Conservation (phyloP, 805 yeast species). For the Metschnikowia borealis region DNA sequence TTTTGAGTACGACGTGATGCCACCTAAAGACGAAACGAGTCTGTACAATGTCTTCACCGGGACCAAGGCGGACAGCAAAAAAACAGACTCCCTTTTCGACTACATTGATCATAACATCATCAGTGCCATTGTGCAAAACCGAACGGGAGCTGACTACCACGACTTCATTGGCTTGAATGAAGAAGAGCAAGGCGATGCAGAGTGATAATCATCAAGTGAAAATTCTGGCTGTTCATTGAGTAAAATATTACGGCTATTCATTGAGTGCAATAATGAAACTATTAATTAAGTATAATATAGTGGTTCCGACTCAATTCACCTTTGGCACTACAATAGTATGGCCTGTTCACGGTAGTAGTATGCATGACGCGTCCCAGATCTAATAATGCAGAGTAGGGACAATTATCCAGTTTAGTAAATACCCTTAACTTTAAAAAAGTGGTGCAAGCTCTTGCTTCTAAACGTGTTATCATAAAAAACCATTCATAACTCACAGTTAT, state of each 20-base stretch:
- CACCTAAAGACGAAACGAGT: slow-evolving; percentile 44
- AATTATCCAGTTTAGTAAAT: no score
- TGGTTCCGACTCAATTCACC: no score
- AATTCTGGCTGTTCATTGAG: not conserved
- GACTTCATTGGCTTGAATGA: slow-evolving; percentile 10
- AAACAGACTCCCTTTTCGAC: slow-evolving; percentile 34
- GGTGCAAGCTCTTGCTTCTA: no score
- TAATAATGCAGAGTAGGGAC: not conserved
- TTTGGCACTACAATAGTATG: no score
- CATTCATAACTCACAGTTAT: not conserved
- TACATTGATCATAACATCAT: slow-evolving; percentile 46
- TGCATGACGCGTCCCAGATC: not conserved
- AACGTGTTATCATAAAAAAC: not conserved
- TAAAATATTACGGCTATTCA: no score
- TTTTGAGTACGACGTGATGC: slow-evolving; percentile 68
- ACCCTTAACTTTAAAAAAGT: no score
- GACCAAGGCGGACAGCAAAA: slow-evolving; percentile 11
- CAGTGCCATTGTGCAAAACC: slow-evolving; percentile 38
- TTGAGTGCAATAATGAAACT: no score
- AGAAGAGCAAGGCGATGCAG: not conserved
- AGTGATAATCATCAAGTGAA: not conserved
- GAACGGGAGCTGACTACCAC: slow-evolving; percentile 24
- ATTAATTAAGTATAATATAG: not conserved
- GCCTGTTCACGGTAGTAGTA: no score
- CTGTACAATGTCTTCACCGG: slow-evolving; percentile 41